Conservation (phyloP, 129 eudicot genomes). For the Tagetes erecta region DNA sequence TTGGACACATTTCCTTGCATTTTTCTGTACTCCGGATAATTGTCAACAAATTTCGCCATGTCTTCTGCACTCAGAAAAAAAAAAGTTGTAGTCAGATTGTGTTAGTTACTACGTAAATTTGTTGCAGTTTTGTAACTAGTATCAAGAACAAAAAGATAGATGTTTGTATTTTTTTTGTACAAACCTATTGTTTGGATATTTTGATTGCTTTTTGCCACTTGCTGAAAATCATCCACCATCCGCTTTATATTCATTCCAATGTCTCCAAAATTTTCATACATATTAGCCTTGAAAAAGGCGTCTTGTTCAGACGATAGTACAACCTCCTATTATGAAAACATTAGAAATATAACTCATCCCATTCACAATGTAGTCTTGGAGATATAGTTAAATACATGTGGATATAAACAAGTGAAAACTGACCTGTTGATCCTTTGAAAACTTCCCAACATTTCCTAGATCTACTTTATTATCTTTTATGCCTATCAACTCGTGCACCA, state of each 20-base stretch:
- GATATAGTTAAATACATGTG: conserved; percentile 10
- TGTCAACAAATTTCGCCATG: conserved; percentile 98
- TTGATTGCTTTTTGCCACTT: conserved; percentile 96
- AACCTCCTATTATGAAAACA: conserved; percentile 59
- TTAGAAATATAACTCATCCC: neutral
- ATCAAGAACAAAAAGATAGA: conserved; percentile 16
- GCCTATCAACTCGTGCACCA: conserved; percentile 97
- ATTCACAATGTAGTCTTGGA: conserved; percentile 13
- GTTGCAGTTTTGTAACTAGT: conserved; percentile 22
- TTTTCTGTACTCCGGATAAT: conserved; percentile 91
- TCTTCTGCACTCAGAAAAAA: conserved; percentile 66
- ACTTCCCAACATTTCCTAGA: conserved; percentile 66
- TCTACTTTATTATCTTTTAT: conserved; percentile 92
- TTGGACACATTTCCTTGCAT: conserved; percentile 98
- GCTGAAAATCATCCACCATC: conserved; percentile 99
- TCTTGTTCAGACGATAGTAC: conserved; percentile 98
- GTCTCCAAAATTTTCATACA: conserved; percentile 98
- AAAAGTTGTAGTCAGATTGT: conserved; percentile 14
- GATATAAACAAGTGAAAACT: conserved; percentile 20
- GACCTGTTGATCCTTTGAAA: conserved; percentile 91
- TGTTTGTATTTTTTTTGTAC: conserved; percentile 21
- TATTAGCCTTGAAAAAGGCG: conserved; percentile 84
- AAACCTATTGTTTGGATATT: conserved; percentile 92
- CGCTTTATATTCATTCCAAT: conserved; percentile 95
- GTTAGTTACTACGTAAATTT: conserved; percentile 11